Percentiles rank a stretch among this genome's conserved stretches.
Evolutionary conservation across 2,329 filamentous ascomycete genomes (phyloP).

Genomic region (Hymenoscyphus scutula): DNA sequence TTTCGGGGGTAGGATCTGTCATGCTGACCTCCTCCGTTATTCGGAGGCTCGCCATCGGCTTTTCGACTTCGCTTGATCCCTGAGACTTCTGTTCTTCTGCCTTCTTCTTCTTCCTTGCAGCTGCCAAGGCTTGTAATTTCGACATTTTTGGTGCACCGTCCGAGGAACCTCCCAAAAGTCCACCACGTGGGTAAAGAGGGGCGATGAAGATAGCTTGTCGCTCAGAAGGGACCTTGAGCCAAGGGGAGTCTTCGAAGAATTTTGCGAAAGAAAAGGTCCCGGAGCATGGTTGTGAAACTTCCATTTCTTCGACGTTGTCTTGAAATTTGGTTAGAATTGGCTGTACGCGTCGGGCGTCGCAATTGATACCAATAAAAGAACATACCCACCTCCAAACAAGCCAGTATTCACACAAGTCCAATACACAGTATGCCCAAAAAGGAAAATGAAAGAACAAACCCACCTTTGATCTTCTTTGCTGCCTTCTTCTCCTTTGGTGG

Average conservation of each 20-base stretch:
- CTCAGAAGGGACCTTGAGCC: slow-evolving; percentile 69
- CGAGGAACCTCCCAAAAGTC: slow-evolving; percentile 75
- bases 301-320: background rate
- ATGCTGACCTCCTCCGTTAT: slow-evolving; percentile 10
- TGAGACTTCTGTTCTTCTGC: slow-evolving; percentile 56
- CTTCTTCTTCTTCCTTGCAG: slow-evolving; percentile 83
- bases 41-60: slow-evolving; percentile 29
- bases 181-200: slow-evolving; percentile 56
- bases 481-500: slow-evolving; percentile 35
- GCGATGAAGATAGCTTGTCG: slow-evolving; percentile 65
- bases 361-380: slow-evolving; percentile 12
- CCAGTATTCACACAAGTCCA: slow-evolving; percentile 5
- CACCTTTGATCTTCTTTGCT: slow-evolving; percentile 38
- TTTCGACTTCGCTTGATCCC: slow-evolving; percentile 25
- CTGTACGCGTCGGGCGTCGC: background rate
- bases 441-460: slow-evolving; percentile 27
- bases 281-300: slow-evolving; percentile 13
- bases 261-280: slow-evolving; percentile 46
- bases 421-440: slow-evolving; percentile 6
- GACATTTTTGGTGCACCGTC: slow-evolving; percentile 69
- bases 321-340: slow-evolving; percentile 5
- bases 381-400: slow-evolving; percentile 30
- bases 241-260: slow-evolving; percentile 83
- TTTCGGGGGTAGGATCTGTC: background rate
- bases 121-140: slow-evolving; percentile 87